A percentile compares a stretch with the other conserved stretches of the same genome.
Conservation (phyloP, 768 basidiomycete genomes). For the Tulasnella sp. region DNA sequence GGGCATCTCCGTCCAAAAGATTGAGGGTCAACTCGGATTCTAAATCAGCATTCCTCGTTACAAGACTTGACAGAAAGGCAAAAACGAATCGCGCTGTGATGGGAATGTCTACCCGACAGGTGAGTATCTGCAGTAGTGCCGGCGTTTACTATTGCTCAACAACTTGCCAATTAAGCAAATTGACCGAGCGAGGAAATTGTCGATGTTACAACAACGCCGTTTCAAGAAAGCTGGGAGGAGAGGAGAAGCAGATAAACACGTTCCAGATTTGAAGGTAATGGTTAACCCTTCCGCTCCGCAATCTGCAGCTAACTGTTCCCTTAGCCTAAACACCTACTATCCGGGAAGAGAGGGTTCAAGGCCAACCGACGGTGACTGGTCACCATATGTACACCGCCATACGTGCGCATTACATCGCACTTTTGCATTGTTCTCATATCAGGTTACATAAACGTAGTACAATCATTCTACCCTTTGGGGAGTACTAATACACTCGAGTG, state of each 20-base stretch:
- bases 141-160: not conserved
- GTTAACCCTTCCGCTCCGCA: slow-evolving; percentile 1
- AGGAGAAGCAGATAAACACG: slow-evolving; percentile 77
- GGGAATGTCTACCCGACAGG: slow-evolving; percentile 65
- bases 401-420: not conserved
- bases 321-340: slow-evolving; percentile 76
- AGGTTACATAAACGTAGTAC: not conserved
- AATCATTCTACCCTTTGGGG: not conserved
- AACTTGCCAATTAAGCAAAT: slow-evolving; percentile 2
- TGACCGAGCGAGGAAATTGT: slow-evolving; percentile 7
- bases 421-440: not conserved
- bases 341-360: slow-evolving; percentile 54
- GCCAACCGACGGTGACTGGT: not conserved
- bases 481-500: slow-evolving; percentile 8
- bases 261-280: slow-evolving; percentile 70
- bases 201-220: slow-evolving; percentile 56
- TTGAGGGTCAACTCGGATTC: slow-evolving; percentile 35
- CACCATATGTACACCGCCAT: not conserved
- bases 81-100: slow-evolving; percentile 60
- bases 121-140: slow-evolving; percentile 28
- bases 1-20: slow-evolving; percentile 20
- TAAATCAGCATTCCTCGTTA: too few relatives aligned
- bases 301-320: slow-evolving; percentile 6
- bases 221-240: slow-evolving; percentile 77
- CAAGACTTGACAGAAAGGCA: slow-evolving; percentile 41